Evolutionary conservation across 2,329 filamentous ascomycete genomes (phyloP).

Genomic region (Byssothecium circinans): DNA sequence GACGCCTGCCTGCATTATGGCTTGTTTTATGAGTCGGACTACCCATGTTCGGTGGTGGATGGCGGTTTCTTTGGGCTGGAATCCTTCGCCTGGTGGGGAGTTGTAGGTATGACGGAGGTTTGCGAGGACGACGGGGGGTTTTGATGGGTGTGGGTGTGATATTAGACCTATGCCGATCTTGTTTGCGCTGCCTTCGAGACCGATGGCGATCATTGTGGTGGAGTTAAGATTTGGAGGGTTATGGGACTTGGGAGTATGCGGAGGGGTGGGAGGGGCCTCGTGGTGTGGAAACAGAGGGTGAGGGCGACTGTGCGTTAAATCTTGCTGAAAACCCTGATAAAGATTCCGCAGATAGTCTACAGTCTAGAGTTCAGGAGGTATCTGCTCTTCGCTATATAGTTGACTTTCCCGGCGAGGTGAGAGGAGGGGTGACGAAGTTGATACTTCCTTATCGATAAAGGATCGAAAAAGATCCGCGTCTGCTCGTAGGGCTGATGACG

Average conservation of each 20-base stretch:
- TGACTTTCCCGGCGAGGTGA: too few species aligned
- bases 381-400: too few species aligned
- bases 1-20: conserved; percentile 67
- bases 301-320: too few species aligned
- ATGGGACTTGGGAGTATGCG: neutral
- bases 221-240: neutral
- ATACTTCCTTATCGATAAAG: conserved; percentile 19
- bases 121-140: conserved; percentile 67
- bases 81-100: conserved; percentile 88
- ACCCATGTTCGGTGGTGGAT: conserved; percentile 88
- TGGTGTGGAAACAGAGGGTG: too few species aligned
- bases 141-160: conserved; percentile 62
- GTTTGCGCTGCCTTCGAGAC: conserved; percentile 92
- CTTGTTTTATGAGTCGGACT: conserved; percentile 75
- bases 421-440: conserved; percentile 24
- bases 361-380: too few species aligned
- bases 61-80: conserved; percentile 95
- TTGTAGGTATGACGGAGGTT: conserved; percentile 94
- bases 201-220: conserved; percentile 64
- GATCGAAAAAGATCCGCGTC: neutral
- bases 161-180: conserved; percentile 96
- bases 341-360: too few species aligned
- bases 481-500: conserved; percentile 16
- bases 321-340: too few species aligned
- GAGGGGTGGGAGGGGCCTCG: neutral